A percentile compares a stretch with the other conserved stretches of the same genome.
Conservation (phyloP, 345 rosid species). For the thale cress (Arabidopsis thaliana) region TAIR10.1 NC_003075.7:18338501-18339000, state of each 20-base stretch:
- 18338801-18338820: slow-evolving; percentile 46
- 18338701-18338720: slow-evolving; percentile 24
- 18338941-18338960: slow-evolving; percentile 66
- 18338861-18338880: slow-evolving; percentile 44
- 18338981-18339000: slow-evolving; percentile 1
- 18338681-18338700: slow-evolving; percentile 36
- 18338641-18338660: slow-evolving; percentile 6
- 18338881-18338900: slow-evolving; percentile 12
- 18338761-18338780: slow-evolving; percentile 56
- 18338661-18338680: neutral
- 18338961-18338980: slow-evolving; percentile 52
- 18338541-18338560: too few relatives aligned
- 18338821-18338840: slow-evolving; percentile 38
- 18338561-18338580: too few relatives aligned
- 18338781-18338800: slow-evolving; percentile 51
- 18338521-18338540: neutral
- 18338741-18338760: slow-evolving; percentile 43
- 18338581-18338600: too few relatives aligned
- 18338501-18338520: slow-evolving; percentile 3
- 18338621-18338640: slow-evolving; percentile 15
- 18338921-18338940: slow-evolving; percentile 60
- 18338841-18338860: slow-evolving; percentile 41
- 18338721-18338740: slow-evolving; percentile 41
- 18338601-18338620: slow-evolving; percentile 22
- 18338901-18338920: slow-evolving; percentile 28